Percentiles rank a stretch among this genome's conserved stretches.
phyloP scores from a whole-genome alignment of 2,329 filamentous ascomycete species.

The Aspergillaceae sp. region DNA sequence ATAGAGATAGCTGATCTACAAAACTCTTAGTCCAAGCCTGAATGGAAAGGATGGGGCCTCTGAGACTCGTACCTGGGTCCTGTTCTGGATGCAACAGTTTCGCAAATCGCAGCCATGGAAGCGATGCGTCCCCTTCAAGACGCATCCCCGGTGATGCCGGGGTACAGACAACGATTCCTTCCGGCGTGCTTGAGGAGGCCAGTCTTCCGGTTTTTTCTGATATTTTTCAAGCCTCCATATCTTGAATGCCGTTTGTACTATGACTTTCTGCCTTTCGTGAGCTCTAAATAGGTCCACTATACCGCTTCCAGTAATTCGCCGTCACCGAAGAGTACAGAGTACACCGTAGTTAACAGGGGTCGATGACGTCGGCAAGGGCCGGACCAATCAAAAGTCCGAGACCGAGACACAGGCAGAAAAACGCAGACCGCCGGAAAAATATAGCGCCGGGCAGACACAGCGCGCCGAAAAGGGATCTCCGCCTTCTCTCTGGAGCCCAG shows the following conservation, averaged over 20 bases:
- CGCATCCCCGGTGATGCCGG: constrained; percentile 6
- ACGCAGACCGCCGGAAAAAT: constrained; percentile 17
- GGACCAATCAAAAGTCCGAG: not conserved
- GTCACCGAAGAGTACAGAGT: too few species aligned
- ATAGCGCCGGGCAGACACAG: constrained; percentile 5
- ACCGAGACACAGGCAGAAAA: not conserved
- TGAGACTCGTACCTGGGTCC: constrained; percentile 1
- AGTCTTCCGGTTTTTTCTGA: too few species aligned
- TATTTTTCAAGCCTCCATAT: too few species aligned
- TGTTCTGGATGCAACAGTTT: constrained; percentile 3
- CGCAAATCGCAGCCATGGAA: constrained; percentile 13
- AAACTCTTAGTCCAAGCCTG: not conserved
- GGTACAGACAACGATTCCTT: constrained; percentile 11
- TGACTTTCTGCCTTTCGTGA: too few species aligned
- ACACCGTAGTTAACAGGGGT: constrained; percentile 1
- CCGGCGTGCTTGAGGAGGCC: constrained; percentile 4
- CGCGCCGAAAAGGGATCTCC: constrained; percentile 12
- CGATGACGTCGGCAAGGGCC: constrained; percentile 22
- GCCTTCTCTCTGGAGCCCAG: constrained; percentile 24
- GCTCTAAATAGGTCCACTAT: too few species aligned
- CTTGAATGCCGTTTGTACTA: too few species aligned
- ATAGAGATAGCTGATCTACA: constrained; percentile 2
- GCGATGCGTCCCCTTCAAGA: constrained; percentile 5
- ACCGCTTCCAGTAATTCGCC: too few species aligned
- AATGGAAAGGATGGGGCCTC: not conserved